Evolutionary conservation across 148 eudicot species (phyloP), one percentile per base, ranked within the genome.

Genomic region (Mesembryanthemum crystallinum): DNA sequence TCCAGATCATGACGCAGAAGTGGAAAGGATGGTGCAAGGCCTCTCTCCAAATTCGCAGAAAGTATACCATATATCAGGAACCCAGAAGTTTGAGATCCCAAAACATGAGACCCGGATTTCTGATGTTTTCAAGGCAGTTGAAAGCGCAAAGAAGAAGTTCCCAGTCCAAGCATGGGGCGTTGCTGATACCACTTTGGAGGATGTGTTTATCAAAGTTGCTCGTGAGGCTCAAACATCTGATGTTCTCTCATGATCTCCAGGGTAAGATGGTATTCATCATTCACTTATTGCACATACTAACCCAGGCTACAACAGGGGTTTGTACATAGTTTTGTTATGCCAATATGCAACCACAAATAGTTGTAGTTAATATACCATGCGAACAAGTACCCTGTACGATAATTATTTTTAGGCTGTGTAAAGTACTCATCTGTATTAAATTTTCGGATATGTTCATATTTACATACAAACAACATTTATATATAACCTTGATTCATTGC

Each of bases 141-240:
- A 93, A 75, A 73, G 83, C 32, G 87, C 94, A 7, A 90, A 93
- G 86, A 88, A 90, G 74, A 76, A 82, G 77, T 93, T 93, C 80
- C 78, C 87, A 7, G 92, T 93, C 64, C 84, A 93, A 54, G 98
- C 93, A 57, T 93, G 98, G 98, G 97, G 96, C 69, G 75, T 93
- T 32, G 91, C 96, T 14, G 96, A 93, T 74, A 90, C 98, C 13
- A 90, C 93, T n/a, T 83, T 89, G 73, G 98, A 90, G 78, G 98
- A 93, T 66, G 96, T 93, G 14, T 93, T 89, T 25, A 93, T 93
- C 82, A 93, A 90, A 79, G 98, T 93, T 67, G 90, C 98, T 52
- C 88, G 86, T 1, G 88, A 82, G 45, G 90, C 98, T 51, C 87
- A 90, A 65, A 43, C 90, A 7, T 85, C 84, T n/a, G 84, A 72